These are phyloP conservation scores for Ceratocystis alfenasii DNA, from an alignment of 2,329 filamentous ascomycete genomes.

Conservation along the genomic window DNA sequence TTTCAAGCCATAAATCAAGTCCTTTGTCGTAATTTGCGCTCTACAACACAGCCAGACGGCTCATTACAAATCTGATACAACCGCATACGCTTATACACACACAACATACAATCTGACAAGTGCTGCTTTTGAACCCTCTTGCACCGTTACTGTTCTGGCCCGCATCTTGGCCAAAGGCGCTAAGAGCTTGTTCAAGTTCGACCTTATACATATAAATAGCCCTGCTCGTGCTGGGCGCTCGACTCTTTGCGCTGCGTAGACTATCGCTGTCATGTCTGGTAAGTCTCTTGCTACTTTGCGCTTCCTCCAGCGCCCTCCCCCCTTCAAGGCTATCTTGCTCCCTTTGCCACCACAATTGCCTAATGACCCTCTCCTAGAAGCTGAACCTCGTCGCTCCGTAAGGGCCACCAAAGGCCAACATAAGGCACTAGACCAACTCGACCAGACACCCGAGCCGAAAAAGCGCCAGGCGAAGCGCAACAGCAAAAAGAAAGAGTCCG, in stretches of 20 bases:
- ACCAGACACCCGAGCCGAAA: conserved; percentile 42
- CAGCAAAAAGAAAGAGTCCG: conserved; percentile 43
- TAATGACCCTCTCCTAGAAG: conserved; percentile 32
- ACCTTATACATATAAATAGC: background rate
- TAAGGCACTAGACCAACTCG: conserved; percentile 72
- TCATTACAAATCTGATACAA: background rate
- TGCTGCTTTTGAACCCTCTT: background rate
- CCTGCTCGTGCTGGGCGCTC: background rate
- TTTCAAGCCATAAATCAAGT: background rate
- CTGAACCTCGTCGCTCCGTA: conserved; percentile 82
- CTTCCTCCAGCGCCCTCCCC: background rate
- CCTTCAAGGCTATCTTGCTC: background rate
- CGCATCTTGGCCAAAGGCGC: background rate
- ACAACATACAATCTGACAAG: background rate
- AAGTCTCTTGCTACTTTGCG: background rate
- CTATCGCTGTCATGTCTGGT: conserved; percentile 8
- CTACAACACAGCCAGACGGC: background rate
- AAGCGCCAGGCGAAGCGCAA: conserved; percentile 43
- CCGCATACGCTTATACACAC: background rate
- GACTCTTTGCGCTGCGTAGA: background rate
- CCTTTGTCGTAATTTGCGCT: conserved; percentile 1
- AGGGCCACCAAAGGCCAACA: conserved; percentile 95
- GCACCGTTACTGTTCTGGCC: background rate
- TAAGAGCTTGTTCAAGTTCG: background rate
- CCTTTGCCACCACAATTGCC: background rate